Base-by-base conservation (phyloP, 2,329 filamentous ascomycete species). In the Ceratocystis colombiana region DNA sequence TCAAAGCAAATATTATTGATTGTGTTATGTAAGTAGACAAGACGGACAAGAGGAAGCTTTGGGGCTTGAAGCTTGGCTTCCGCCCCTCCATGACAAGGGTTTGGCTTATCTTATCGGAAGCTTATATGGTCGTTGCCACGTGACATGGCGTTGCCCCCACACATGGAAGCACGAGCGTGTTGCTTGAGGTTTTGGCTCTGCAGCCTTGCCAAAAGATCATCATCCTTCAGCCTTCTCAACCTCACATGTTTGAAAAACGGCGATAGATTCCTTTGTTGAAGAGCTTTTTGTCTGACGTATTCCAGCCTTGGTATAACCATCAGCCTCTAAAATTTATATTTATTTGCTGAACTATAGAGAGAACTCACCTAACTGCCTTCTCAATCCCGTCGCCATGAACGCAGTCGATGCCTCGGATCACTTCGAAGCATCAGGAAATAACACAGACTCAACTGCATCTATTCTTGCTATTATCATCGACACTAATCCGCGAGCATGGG, bases 401-500 rank as follows among this genome's bases (percentile, higher is more conserved):
- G 76, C 75, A 71, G 76, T 78, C 62, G 83, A 85, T 74, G 80
- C 79, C 71, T 84, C 83, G 64, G 80, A 82, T 67, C 83, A 85
- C 76, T 84, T 84, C 75, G 80, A 83, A 75, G 64, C 61, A 10
- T 64, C 61, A 53, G 50, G 61, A 25, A 33, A 30, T 28, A 76
- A 78, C 66, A 77, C 80, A 71, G 77, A 77, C 69, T 77, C 78
- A 57, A 79, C 76, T 64, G 90, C 94, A 0, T 96, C 93, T 15
- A 86, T 99, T 45, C 85, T 96, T 64, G 88, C 90, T 71, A 87
- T 99, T 72, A 82, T 99, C 72, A 83, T 99, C 78, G 94, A 99
- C 78, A 96, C 93, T 30, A 99, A 99, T 74, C 94, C 94, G 1
- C 88, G 92, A 71, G 92, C 94, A 71, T 96, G 94, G 94, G 86